Conservation (phyloP, 2,329 filamentous ascomycete species). For the Neonectria sp. region DNA sequence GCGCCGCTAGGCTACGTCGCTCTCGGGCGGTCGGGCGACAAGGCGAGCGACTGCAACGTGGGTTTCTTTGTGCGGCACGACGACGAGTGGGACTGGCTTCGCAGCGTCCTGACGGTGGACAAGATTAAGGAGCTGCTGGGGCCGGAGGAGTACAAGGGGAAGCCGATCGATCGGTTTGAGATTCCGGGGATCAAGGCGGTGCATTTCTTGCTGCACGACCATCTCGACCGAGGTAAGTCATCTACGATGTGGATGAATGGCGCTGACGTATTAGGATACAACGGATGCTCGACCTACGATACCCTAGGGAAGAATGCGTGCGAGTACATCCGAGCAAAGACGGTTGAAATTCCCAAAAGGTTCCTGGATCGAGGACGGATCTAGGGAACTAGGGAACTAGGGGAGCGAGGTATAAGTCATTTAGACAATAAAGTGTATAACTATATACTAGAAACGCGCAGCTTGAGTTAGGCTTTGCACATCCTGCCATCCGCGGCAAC, state of each 20-base stretch:
- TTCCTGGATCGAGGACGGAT: constrained; percentile 47
- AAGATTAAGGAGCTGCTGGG: constrained; percentile 53
- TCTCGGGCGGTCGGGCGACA: constrained; percentile 49
- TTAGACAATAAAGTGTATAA: too few relatives aligned
- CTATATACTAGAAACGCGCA: constrained; percentile 9
- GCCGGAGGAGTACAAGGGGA: constrained; percentile 47
- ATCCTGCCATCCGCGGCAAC: constrained; percentile 37
- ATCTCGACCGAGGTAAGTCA: constrained; percentile 12
- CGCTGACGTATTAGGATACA: background rate
- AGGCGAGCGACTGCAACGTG: constrained; percentile 57
- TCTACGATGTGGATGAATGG: background rate
- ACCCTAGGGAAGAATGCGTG: constrained; percentile 51
- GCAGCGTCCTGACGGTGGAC: constrained; percentile 55
- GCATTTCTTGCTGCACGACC: constrained; percentile 20
- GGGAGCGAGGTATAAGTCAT: too few relatives aligned
- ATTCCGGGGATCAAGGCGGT: constrained; percentile 34
- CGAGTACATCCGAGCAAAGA: constrained; percentile 48
- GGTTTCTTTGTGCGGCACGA: constrained; percentile 58
- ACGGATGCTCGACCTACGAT: constrained; percentile 35
- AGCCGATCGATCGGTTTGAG: constrained; percentile 53
- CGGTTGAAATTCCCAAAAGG: constrained; percentile 47
- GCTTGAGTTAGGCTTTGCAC: constrained; percentile 25
- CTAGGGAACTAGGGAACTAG: constrained; percentile 1
- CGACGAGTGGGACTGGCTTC: constrained; percentile 61
- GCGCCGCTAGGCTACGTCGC: constrained; percentile 45